A percentile compares a stretch with the other conserved stretches of the same genome.
These are phyloP conservation scores for Penicillium malachiteum DNA, from an alignment of 495 filamentous ascomycete species.

Conservation along the genomic window DNA sequence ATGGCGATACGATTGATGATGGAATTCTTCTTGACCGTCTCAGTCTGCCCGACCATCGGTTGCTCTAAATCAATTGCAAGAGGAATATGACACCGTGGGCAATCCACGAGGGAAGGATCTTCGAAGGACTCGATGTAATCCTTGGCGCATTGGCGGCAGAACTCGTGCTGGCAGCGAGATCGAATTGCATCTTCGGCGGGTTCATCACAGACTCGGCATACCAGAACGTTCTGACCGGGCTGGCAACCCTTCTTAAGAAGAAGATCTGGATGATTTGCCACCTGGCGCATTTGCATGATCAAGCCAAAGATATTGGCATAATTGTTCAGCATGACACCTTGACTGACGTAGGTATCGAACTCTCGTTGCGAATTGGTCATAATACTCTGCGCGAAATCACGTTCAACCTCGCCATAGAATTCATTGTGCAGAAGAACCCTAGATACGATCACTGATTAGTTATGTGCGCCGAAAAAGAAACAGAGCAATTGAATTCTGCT, in stretches of 20 bases:
- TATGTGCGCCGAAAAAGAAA: not conserved
- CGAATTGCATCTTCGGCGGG: slow-evolving; percentile 91
- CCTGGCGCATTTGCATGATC: slow-evolving; percentile 97
- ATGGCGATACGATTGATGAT: slow-evolving; percentile 98
- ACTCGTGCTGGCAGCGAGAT: slow-evolving; percentile 89
- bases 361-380: slow-evolving; percentile 84
- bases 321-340: slow-evolving; percentile 93
- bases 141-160: slow-evolving; percentile 86
- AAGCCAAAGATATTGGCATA: slow-evolving; percentile 81
- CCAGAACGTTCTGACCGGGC: slow-evolving; percentile 84
- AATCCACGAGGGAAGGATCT: slow-evolving; percentile 64
- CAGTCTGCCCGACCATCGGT: slow-evolving; percentile 87
- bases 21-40: slow-evolving; percentile 83
- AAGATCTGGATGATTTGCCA: slow-evolving; percentile 91
- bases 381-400: slow-evolving; percentile 92
- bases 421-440: slow-evolving; percentile 81
- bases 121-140: slow-evolving; percentile 76
- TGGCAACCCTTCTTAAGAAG: slow-evolving; percentile 83
- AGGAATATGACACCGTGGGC: slow-evolving; percentile 87
- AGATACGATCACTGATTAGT: not conserved
- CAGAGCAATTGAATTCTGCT: not conserved
- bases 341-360: slow-evolving; percentile 93
- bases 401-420: slow-evolving; percentile 93
- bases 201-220: slow-evolving; percentile 94
- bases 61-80: slow-evolving; percentile 90